Conservation (phyloP, 768 basidiomycete species). For the Lentinula boryana region DNA sequence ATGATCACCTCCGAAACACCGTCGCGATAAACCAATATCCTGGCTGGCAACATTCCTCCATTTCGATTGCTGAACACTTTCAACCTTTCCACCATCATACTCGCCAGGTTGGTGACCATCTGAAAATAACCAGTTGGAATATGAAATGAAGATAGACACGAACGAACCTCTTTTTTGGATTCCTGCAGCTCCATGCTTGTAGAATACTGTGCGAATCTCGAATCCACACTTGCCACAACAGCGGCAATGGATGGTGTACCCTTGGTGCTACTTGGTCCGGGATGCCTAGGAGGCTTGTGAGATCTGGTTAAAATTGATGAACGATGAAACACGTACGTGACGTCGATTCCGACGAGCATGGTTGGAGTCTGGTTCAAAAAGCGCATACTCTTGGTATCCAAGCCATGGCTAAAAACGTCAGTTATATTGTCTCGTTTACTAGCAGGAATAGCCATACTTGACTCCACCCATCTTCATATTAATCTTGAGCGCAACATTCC, state of each 20-base stretch:
- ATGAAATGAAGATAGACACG: not conserved
- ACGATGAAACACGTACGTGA: conserved; percentile 28
- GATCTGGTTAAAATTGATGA: conserved; percentile 33
- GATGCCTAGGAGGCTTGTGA: conserved; percentile 52
- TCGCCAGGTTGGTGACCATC: conserved; percentile 68
- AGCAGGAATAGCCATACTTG: conserved; percentile 41
- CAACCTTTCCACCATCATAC: conserved; percentile 67
- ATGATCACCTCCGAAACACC: conserved; percentile 72
- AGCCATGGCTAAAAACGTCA: conserved; percentile 27
- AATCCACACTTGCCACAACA: conserved; percentile 74
- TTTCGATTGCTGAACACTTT: conserved; percentile 42
- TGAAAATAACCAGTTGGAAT: conserved; percentile 18
- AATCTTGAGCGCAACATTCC: conserved; percentile 77
- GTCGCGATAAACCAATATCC: conserved; percentile 73
- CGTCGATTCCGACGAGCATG: conserved; percentile 79
- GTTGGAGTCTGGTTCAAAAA: conserved; percentile 61
- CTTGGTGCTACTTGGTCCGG: conserved; percentile 64
- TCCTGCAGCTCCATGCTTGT: conserved; percentile 71
- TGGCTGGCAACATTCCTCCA: conserved; percentile 46
- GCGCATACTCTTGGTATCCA: conserved; percentile 44
- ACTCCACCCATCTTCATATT: conserved; percentile 81
- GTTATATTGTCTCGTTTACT: not conserved
- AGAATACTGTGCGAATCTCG: conserved; percentile 62
- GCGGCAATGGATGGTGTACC: conserved; percentile 82
- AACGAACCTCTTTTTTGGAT: conserved; percentile 64